phyloP scores from a whole-genome alignment of 257 asterid genomes.

The Primulina huaijiensis region DNA sequence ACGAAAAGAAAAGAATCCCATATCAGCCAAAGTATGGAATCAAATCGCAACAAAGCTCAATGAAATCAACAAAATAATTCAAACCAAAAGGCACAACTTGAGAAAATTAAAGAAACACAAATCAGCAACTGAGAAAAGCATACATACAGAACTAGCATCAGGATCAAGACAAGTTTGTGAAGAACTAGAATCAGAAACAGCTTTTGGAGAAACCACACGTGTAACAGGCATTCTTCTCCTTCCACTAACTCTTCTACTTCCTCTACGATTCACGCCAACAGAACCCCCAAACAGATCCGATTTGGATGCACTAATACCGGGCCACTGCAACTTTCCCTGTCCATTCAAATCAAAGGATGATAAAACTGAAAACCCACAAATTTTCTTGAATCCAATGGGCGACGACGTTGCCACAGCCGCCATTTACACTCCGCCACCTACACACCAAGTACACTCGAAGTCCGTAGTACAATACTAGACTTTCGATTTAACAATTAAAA shows the following conservation, averaged over 20 bases:
- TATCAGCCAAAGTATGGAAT: not conserved
- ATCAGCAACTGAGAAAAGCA: conserved; percentile 10
- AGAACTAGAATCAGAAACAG: conserved; percentile 56
- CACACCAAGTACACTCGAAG: not conserved
- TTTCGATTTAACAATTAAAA: not conserved
- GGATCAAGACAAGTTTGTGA: conserved; percentile 67
- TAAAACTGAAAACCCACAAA: conserved; percentile 28
- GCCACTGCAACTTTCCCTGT: conserved; percentile 26
- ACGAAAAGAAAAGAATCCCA: not conserved
- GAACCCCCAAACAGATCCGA: conserved; percentile 45
- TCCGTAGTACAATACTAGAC: not conserved
- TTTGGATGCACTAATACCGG: conserved; percentile 33
- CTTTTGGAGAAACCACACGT: conserved; percentile 54
- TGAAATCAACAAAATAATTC: not conserved
- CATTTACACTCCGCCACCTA: conserved; percentile 27
- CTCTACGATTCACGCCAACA: conserved; percentile 23
- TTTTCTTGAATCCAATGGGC: conserved; percentile 31
- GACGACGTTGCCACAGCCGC: conserved; percentile 50
- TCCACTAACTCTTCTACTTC: conserved; percentile 5
- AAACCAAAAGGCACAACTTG: not conserved
- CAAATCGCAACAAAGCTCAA: too few species aligned
- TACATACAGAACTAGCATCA: conserved; percentile 51
- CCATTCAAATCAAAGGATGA: conserved; percentile 23
- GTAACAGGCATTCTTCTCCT: conserved; percentile 20
- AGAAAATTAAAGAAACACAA: not conserved